These are phyloP conservation scores for Fusarium caatingaense DNA, from an alignment of 2,329 filamentous ascomycete genomes.

Conservation along the genomic window DNA sequence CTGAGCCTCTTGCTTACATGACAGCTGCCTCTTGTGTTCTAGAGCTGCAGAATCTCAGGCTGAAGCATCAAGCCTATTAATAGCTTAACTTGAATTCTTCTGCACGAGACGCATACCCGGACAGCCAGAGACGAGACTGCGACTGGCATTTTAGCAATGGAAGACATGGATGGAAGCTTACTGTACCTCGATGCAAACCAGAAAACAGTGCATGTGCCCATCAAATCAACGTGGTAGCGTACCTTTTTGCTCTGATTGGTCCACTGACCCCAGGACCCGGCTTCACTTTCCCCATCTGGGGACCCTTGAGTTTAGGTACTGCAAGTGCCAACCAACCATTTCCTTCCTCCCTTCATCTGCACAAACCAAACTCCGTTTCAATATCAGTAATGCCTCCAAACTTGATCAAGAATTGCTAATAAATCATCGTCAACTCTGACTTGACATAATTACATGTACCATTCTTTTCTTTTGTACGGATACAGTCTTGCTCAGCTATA, in stretches of 20 bases:
- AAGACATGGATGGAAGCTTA: background rate
- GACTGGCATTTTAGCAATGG: background rate
- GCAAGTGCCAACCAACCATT: slow-evolving; percentile 17
- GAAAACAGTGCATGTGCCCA: slow-evolving; percentile 25
- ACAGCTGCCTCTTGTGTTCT: slow-evolving; percentile 29
- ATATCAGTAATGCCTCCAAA: slow-evolving; percentile 27
- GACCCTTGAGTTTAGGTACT: slow-evolving; percentile 15
- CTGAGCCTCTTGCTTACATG: slow-evolving; percentile 19
- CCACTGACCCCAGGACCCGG: background rate
- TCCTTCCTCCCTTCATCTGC: slow-evolving; percentile 4
- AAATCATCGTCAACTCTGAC: slow-evolving; percentile 30
- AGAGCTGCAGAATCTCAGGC: slow-evolving; percentile 11
- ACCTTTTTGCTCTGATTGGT: slow-evolving; percentile 35
- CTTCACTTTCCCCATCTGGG: slow-evolving; percentile 35
- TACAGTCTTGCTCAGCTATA: slow-evolving; percentile 1
- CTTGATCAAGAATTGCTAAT: slow-evolving; percentile 26
- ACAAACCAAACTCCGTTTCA: slow-evolving; percentile 25
- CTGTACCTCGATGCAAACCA: slow-evolving; percentile 8
- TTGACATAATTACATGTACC: background rate
- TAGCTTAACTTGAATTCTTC: slow-evolving; percentile 8
- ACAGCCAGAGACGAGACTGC: background rate
- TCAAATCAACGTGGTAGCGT: slow-evolving; percentile 29
- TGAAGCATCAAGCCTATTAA: slow-evolving; percentile 4
- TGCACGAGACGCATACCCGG: background rate
- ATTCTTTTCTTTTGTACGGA: background rate